Conservation (phyloP, 768 basidiomycete species). For the Podaxis pistillaris region DNA sequence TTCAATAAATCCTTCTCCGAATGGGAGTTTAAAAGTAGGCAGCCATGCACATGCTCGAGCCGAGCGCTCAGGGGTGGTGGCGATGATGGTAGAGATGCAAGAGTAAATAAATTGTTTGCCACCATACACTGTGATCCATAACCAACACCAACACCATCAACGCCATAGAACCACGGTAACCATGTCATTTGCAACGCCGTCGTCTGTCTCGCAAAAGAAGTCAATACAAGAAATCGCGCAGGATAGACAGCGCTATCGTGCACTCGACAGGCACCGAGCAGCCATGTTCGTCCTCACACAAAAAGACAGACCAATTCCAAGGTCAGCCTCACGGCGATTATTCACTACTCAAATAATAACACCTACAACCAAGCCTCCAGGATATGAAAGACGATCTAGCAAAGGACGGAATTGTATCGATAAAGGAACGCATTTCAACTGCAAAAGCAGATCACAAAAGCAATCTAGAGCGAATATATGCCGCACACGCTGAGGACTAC, state of each 20-base stretch:
- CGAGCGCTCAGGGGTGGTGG: neutral
- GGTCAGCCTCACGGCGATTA: constrained; percentile 3
- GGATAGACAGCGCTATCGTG: neutral
- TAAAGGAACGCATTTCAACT: constrained; percentile 7
- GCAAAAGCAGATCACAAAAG: constrained; percentile 1
- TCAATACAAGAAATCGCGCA: neutral
- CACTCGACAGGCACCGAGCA: constrained; percentile 16
- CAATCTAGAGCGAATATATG: constrained; percentile 3
- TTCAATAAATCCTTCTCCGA: too few species aligned
- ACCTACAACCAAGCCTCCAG: constrained; percentile 1
- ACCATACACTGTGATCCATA: too few species aligned
- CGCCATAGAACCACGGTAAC: neutral
- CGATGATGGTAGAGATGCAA: neutral
- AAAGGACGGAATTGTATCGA: neutral
- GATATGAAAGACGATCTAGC: constrained; percentile 10
- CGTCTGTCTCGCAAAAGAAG: neutral
- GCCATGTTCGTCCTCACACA: constrained; percentile 22
- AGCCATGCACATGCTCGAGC: neutral
- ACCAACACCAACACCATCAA: neutral
- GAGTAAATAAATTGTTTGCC: neutral
- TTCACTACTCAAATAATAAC: neutral
- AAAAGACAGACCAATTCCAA: constrained; percentile 21
- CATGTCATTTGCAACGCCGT: neutral
- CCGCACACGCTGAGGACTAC: constrained; percentile 9
- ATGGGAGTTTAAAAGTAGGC: neutral